These are phyloP conservation scores for Sideroxylon spinosum DNA, from an alignment of 179 eudicot genomes.

Conservation along the genomic window DNA sequence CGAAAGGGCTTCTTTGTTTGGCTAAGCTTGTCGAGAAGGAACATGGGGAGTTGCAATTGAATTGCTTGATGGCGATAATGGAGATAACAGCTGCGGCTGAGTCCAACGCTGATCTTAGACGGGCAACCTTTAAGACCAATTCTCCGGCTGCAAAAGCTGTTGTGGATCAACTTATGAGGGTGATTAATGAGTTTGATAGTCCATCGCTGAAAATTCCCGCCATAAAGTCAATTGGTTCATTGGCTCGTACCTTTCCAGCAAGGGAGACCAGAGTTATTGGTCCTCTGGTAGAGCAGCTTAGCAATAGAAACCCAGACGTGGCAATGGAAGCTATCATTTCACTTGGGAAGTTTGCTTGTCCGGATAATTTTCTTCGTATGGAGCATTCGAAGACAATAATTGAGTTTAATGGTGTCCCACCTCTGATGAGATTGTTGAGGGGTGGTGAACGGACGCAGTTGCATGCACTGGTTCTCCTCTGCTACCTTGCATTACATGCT, in stretches of 20 bases:
- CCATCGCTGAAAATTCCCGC: conserved; percentile 37
- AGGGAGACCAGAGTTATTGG: conserved; percentile 56
- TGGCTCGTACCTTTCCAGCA: conserved; percentile 71
- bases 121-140: conserved; percentile 71
- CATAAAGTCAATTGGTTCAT: conserved; percentile 58
- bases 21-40: conserved; percentile 66
- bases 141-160: conserved; percentile 79
- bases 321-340: conserved; percentile 60
- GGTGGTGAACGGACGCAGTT: conserved; percentile 33
- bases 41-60: conserved; percentile 45
- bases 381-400: conserved; percentile 64
- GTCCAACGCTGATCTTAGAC: conserved; percentile 54
- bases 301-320: conserved; percentile 42
- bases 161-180: conserved; percentile 59
- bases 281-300: conserved; percentile 55
- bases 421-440: conserved; percentile 58
- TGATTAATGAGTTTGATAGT: conserved; percentile 36
- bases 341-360: conserved; percentile 59
- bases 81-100: conserved; percentile 74
- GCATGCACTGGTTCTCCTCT: conserved; percentile 46
- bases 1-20: conserved; percentile 74
- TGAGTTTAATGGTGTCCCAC: conserved; percentile 51
- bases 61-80: conserved; percentile 67
- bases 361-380: conserved; percentile 51
- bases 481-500: conserved; percentile 66